Evolutionary conservation across 164 flowering plant species (phyloP).

Genomic region (Chloranthus sessilifolius): DNA sequence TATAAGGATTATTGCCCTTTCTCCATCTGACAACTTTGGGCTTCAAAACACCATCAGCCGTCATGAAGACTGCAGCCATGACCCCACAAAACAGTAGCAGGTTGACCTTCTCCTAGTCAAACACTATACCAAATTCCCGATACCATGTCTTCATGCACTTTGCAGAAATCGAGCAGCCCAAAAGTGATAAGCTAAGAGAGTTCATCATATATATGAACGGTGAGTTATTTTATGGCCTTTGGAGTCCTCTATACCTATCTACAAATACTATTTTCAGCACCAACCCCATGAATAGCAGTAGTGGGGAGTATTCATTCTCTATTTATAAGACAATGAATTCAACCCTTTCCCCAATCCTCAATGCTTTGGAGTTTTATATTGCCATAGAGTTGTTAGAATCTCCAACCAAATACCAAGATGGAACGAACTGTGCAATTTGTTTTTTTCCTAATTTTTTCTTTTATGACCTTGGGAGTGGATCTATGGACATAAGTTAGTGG

Average conservation of each 20-base stretch:
- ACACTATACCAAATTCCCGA: not conserved
- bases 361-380: conserved; percentile 37
- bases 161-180: conserved; percentile 29
- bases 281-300: not conserved
- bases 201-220: conserved; percentile 15
- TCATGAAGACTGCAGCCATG: conserved; percentile 26
- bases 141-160: conserved; percentile 30
- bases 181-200: conserved; percentile 20
- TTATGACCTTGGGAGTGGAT: too few relatives aligned
- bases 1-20: too few relatives aligned
- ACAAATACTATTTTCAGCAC: not conserved
- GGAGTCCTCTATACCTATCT: conserved; percentile 2
- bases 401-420: conserved; percentile 19
- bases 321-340: conserved; percentile 18
- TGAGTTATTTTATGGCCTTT: not conserved
- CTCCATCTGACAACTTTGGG: too few relatives aligned
- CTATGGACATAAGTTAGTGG: too few relatives aligned
- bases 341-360: conserved; percentile 41
- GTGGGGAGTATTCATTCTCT: conserved; percentile 3
- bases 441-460: too few relatives aligned
- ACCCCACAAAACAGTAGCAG: conserved; percentile 7
- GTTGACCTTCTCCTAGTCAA: conserved; percentile 7
- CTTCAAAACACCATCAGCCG: conserved; percentile 19
- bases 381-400: conserved; percentile 10
- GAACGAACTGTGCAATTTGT: too few relatives aligned